Percentiles rank a stretch among this genome's conserved stretches.
Conservation (phyloP, 2,329 filamentous ascomycete species). For the Xylariales sp. region DNA sequence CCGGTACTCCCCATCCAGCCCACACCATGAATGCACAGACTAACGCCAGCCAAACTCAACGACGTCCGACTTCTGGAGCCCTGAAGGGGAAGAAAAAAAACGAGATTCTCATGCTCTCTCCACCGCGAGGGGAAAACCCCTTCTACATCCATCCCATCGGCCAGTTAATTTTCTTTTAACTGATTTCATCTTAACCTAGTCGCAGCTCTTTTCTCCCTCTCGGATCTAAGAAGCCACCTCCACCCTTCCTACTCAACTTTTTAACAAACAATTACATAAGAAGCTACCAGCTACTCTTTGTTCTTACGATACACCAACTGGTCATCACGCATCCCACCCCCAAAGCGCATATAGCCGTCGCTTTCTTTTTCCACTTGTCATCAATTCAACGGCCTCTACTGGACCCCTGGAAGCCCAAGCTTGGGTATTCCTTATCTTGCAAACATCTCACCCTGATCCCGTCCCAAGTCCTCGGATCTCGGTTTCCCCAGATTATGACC, state of each 20-base stretch:
- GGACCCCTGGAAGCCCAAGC: slow-evolving; percentile 25
- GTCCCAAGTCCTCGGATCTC: slow-evolving; percentile 34
- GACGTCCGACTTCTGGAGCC: background rate
- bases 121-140: background rate
- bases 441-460: slow-evolving; percentile 16
- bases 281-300: slow-evolving; percentile 5
- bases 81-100: background rate
- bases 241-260: slow-evolving; percentile 5
- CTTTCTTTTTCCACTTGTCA: slow-evolving; percentile 13
- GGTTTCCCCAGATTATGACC: slow-evolving; percentile 34
- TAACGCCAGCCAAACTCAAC: background rate
- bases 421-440: slow-evolving; percentile 31
- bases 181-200: background rate
- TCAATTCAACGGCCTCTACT: slow-evolving; percentile 19
- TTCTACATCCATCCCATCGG: background rate
- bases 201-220: background rate
- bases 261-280: slow-evolving; percentile 13
- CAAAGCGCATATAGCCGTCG: too few species aligned
- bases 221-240: slow-evolving; percentile 4
- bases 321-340: slow-evolving; percentile 16
- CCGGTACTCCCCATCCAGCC: background rate
- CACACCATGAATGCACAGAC: background rate
- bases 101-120: too few species aligned
- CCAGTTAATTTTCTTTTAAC: background rate
- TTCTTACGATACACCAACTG: slow-evolving; percentile 28